Percentiles rank a stretch among this genome's conserved stretches.
These are phyloP conservation scores for Gaertneriomyces semiglobifer DNA, from an alignment of 192 early-diverging fungal species.

Conservation along the genomic window DNA sequence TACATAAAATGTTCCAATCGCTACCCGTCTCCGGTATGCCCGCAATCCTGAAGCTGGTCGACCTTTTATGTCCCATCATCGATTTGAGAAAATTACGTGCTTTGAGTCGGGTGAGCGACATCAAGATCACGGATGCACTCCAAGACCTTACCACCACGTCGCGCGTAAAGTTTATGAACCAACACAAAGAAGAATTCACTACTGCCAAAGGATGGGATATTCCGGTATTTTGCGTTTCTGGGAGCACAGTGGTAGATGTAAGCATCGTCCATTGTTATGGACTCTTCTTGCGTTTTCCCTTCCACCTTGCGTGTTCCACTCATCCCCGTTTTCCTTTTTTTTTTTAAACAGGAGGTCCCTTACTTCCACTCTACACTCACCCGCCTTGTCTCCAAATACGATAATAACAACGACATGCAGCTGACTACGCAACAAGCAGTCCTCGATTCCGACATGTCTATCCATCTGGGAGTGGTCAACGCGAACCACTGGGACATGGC, in stretches of 20 bases:
- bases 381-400: background rate
- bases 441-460: background rate
- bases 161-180: background rate
- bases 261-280: background rate
- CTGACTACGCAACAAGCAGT: background rate
- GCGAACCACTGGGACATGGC: constrained; percentile 13
- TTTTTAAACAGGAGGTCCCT: background rate
- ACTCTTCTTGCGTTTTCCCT: background rate
- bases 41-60: background rate
- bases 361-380: constrained; percentile 1
- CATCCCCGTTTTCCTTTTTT: background rate
- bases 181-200: background rate
- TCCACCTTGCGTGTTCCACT: background rate
- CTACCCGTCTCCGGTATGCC: background rate
- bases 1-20: background rate
- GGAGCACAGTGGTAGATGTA: background rate
- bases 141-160: background rate
- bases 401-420: constrained; percentile 6
- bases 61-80: constrained; percentile 1
- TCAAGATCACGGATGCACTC: background rate
- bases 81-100: background rate
- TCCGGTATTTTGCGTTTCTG: constrained; percentile 6
- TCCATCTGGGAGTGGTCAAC: constrained; percentile 4
- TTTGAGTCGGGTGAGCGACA: background rate
- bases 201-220: background rate